phyloP scores from a whole-genome alignment of 192 early-diverging fungal species.

The Backusella westeae region DNA sequence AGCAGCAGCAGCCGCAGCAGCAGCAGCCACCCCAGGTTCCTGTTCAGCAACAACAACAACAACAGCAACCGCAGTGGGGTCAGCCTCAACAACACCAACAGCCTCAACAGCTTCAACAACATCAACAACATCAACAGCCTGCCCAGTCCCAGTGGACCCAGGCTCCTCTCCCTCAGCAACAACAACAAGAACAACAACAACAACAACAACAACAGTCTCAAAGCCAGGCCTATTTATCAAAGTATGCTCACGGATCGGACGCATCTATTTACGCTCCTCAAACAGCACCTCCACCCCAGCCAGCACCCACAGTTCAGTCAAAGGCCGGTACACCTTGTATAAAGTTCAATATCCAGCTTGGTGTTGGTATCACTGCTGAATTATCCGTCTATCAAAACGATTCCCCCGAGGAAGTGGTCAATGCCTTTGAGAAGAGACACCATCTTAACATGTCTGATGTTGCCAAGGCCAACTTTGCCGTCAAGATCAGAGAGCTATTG shows the following conservation, averaged over 20 bases:
- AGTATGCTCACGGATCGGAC: neutral
- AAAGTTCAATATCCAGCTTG: slow-evolving; percentile 16
- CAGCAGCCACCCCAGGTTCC: neutral
- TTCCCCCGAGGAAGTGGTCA: neutral
- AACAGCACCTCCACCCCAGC: neutral
- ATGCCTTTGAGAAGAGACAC: slow-evolving; percentile 18
- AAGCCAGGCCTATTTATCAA: neutral
- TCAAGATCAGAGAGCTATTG: slow-evolving; percentile 5
- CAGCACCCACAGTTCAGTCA: neutral
- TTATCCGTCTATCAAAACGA: slow-evolving; percentile 18
- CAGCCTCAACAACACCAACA: neutral
- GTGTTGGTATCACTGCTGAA: slow-evolving; percentile 14
- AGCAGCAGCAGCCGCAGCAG: neutral
- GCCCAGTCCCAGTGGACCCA: neutral
- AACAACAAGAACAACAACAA: neutral
- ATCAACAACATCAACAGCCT: neutral
- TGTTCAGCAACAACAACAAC: neutral
- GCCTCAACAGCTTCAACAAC: neutral
- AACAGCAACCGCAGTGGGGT: neutral
- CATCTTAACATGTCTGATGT: slow-evolving; percentile 4
- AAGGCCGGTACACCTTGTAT: neutral
- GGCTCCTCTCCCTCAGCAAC: neutral
- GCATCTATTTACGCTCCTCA: slow-evolving; percentile 14
- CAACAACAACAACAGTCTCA: neutral
- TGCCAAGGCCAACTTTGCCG: neutral